phyloP scores from a whole-genome alignment of 768 basidiomycete species.

The Phlebiopsis flavidoalba region DNA sequence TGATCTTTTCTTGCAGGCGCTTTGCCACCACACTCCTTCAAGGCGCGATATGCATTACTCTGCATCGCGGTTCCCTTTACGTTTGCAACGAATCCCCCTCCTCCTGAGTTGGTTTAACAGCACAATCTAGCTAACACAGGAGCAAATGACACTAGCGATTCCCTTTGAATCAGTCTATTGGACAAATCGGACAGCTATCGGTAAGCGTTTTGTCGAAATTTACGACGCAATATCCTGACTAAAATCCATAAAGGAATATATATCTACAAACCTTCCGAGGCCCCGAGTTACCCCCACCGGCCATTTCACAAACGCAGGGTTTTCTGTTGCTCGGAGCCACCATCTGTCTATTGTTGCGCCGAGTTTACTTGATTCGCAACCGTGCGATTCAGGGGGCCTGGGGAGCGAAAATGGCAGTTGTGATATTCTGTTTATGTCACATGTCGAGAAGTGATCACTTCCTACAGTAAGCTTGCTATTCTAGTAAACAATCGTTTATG shows the following conservation, averaged over 20 bases:
- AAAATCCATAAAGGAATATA: slow-evolving; percentile 18
- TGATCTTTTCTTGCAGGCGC: slow-evolving; percentile 12
- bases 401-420: slow-evolving; percentile 13
- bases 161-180: slow-evolving; percentile 28
- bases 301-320: slow-evolving; percentile 29
- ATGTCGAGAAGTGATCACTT: too few relatives aligned
- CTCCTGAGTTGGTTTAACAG: slow-evolving; percentile 32
- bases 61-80: slow-evolving; percentile 27
- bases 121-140: slow-evolving; percentile 27
- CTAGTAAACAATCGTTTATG: too few relatives aligned
- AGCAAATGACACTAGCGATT: slow-evolving; percentile 27
- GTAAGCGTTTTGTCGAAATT: slow-evolving; percentile 3
- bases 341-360: slow-evolving; percentile 8
- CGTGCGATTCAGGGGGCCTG: slow-evolving; percentile 5
- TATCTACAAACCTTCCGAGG: slow-evolving; percentile 26
- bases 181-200: slow-evolving; percentile 32
- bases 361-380: slow-evolving; percentile 16
- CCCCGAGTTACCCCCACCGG: slow-evolving; percentile 29
- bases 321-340: slow-evolving; percentile 21
- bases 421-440: not conserved
- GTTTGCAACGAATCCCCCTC: slow-evolving; percentile 28
- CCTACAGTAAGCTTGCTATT: too few relatives aligned
- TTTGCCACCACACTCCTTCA: slow-evolving; percentile 19
- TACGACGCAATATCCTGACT: slow-evolving; percentile 1
- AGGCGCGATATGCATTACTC: slow-evolving; percentile 28